Conservation (phyloP, 768 basidiomycete species). For the Auricularia heimuer region DNA sequence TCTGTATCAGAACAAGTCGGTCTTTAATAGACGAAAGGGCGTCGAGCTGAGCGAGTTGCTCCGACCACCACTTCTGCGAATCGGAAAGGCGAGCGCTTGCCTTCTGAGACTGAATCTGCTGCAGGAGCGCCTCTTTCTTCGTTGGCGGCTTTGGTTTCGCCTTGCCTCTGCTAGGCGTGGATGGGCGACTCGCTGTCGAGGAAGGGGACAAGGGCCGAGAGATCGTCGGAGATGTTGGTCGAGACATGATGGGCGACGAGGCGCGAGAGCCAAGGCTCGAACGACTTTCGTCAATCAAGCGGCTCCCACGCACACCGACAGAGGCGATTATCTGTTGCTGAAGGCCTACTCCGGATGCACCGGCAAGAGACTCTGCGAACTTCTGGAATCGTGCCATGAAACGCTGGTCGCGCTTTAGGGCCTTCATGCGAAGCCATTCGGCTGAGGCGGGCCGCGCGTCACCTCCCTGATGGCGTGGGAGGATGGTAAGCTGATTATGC, state of each 20-base stretch:
- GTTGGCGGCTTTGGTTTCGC: conserved; percentile 24
- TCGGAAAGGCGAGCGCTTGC: conserved; percentile 29
- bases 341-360: conserved; percentile 45
- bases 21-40: conserved; percentile 22
- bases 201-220: too few species aligned
- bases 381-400: conserved; percentile 48
- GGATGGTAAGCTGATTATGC: conserved; percentile 41
- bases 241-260: conserved; percentile 3
- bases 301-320: conserved; percentile 18
- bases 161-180: neutral
- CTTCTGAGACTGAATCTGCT: conserved; percentile 37
- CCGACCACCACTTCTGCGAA: conserved; percentile 43
- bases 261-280: neutral
- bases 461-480: conserved; percentile 49
- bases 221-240: neutral
- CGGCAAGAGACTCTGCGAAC: conserved; percentile 54
- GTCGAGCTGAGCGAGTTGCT: conserved; percentile 32
- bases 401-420: conserved; percentile 38
- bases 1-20: conserved; percentile 25
- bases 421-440: conserved; percentile 27
- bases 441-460: conserved; percentile 23
- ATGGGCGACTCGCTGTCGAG: neutral
- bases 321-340: conserved; percentile 44
- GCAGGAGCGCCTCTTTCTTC: conserved; percentile 32
- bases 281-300: neutral